Conservation (phyloP, 768 basidiomycete species). For the Glaciozyma antarctica region DNA sequence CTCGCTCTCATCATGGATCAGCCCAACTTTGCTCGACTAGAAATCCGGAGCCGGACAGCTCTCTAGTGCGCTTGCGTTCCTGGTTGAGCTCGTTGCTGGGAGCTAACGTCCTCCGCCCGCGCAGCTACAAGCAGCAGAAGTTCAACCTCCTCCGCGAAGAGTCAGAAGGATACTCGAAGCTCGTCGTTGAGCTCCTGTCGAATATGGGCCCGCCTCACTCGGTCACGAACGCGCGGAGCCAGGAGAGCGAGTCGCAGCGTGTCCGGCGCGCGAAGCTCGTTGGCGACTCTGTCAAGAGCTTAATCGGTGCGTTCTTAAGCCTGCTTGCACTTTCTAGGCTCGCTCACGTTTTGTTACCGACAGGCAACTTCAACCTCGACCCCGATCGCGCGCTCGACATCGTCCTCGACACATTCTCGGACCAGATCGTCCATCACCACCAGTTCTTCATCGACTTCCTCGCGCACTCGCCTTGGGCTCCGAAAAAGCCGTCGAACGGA, state of each 20-base stretch:
- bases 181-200: slow-evolving; percentile 71
- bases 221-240: slow-evolving; percentile 43
- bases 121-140: slow-evolving; percentile 92
- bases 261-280: slow-evolving; percentile 58
- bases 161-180: slow-evolving; percentile 92
- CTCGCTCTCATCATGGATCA: slow-evolving; percentile 40
- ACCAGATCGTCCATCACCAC: slow-evolving; percentile 70
- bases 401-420: slow-evolving; percentile 79
- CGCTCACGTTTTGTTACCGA: not conserved
- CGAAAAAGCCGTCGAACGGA: not conserved
- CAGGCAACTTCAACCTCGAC: slow-evolving; percentile 85
- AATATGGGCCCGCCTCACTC: slow-evolving; percentile 67
- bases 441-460: slow-evolving; percentile 80
- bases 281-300: slow-evolving; percentile 70
- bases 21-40: not conserved
- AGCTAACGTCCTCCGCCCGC: not conserved
- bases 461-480: slow-evolving; percentile 73
- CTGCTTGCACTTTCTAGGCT: not conserved
- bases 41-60: slow-evolving; percentile 27
- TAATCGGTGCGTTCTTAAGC: slow-evolving; percentile 48
- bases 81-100: not conserved
- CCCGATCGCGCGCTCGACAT: slow-evolving; percentile 89
- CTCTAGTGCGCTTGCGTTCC: slow-evolving; percentile 17
- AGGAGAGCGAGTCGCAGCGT: slow-evolving; percentile 45
- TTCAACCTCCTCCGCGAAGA: slow-evolving; percentile 95